phyloP scores from a whole-genome alignment of 495 filamentous ascomycete genomes.

The Lichina pygmaea region DNA sequence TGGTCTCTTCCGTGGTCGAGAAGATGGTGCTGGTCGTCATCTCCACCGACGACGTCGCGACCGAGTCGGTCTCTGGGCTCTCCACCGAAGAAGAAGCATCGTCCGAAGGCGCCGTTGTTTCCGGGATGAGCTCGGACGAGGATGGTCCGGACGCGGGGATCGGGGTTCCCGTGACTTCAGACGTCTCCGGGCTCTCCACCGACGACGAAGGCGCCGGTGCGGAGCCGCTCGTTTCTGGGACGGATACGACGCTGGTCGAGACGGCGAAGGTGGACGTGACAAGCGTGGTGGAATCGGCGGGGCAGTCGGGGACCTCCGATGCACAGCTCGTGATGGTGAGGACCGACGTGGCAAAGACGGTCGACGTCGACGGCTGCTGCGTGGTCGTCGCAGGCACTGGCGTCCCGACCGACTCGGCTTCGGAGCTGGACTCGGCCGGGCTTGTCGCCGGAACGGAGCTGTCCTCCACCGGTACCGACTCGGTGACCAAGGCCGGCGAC shows the following conservation, averaged over 20 bases:
- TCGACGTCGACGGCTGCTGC: slow-evolving; percentile 7
- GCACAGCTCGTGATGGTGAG: slow-evolving; percentile 10
- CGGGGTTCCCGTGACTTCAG: neutral
- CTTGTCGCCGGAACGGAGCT: neutral
- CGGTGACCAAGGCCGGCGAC: neutral
- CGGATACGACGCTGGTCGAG: slow-evolving; percentile 1
- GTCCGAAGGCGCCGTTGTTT: neutral
- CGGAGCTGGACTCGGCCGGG: neutral
- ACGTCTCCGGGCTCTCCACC: neutral
- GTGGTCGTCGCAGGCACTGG: slow-evolving; percentile 1
- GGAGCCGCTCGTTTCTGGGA: neutral
- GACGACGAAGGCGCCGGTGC: neutral
- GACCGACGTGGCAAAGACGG: slow-evolving; percentile 7
- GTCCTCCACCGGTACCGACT: neutral
- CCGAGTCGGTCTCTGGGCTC: neutral
- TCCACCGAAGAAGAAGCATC: neutral
- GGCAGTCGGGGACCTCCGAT: slow-evolving; percentile 9
- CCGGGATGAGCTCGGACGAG: neutral
- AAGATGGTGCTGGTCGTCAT: slow-evolving; percentile 31
- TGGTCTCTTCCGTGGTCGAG: slow-evolving; percentile 26
- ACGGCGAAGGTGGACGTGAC: slow-evolving; percentile 9
- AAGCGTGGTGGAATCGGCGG: slow-evolving; percentile 4
- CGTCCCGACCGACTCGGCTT: neutral
- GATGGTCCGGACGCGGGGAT: neutral
- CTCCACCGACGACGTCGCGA: neutral